Conservation (phyloP, 2,329 filamentous ascomycete genomes). For the Stachybotrys echinatus region DNA sequence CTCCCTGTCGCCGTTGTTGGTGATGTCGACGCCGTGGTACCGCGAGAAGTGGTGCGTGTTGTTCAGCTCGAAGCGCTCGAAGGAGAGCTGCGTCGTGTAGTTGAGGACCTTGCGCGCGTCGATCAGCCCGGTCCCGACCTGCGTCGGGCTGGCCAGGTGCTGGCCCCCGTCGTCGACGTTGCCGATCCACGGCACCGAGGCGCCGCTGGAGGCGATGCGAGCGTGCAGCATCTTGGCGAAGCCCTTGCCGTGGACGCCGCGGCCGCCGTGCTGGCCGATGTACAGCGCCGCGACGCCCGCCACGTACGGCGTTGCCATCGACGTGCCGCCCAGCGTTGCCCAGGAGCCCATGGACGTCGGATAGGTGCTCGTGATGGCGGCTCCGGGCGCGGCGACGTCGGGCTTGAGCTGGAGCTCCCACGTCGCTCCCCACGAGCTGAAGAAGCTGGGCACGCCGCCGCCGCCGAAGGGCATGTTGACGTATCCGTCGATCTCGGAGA, state of each 20-base stretch:
- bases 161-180: not conserved
- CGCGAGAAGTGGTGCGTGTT: not conserved
- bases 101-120: not conserved
- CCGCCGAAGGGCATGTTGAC: not conserved
- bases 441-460: not conserved
- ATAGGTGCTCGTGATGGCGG: not conserved
- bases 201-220: conserved; percentile 10
- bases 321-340: conserved; percentile 27
- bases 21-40: not conserved
- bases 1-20: conserved; percentile 1
- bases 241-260: conserved; percentile 8
- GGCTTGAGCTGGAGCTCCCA: not conserved
- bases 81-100: not conserved
- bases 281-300: conserved; percentile 27
- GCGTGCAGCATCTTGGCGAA: conserved; percentile 8
- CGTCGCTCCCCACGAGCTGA: not conserved
- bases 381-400: not conserved
- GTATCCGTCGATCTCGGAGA: not conserved
- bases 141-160: not conserved
- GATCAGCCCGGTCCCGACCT: not conserved
- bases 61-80: not conserved
- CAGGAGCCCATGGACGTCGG: not conserved
- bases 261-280: conserved; percentile 15
- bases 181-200: conserved; percentile 1
- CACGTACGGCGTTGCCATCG: conserved; percentile 39